Base-by-base conservation (phyloP, 345 rosid genomes). In the Physaria fendleri region DNA sequence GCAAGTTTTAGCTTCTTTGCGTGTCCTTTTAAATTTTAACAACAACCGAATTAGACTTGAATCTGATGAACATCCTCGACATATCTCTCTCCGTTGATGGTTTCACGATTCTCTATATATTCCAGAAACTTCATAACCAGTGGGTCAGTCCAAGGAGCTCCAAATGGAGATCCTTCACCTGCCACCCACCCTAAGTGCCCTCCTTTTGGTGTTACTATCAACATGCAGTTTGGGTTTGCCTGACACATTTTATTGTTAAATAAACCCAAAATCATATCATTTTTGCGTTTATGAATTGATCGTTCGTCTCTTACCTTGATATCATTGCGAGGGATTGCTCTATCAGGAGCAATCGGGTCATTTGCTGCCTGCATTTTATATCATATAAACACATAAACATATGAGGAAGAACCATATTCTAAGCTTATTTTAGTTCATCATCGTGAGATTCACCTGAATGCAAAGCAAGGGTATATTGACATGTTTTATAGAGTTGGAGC, bases 81-180 rank as follows among this genome's bases (percentile, higher is more conserved):
- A 17, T 21, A 14, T 12, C 42, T 68, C 3, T 60, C 73, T n/a
- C 42, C 67, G 6, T 21, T 12, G 21, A 52, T 44, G 49, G 56
- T 42, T 52, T 7, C 27, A 60, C 49, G 33, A 44, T 13, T 62
- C 68, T 84, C 84, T 56, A 92, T 59, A 76, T 88, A 66, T 55
- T 82, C 85, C 7, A 92, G 85, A 73, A 92, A 84, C 70, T 88
- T 82, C 93, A 88, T 86, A 46, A 84, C 82, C 33, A 84, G 60
- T 0, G 81, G 68, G 56, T 88, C 98, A 0, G 93, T 88, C 95
- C 93, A 92, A 28, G 96, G 86, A 50, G 95, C 88, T 37, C 98
- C 96, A n/a, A n/a, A n/a, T n/a, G n/a, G n/a, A n/a, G n/a, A n/a
- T n/a, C n/a, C n/a, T n/a, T n/a, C n/a, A n/a, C n/a, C n/a, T n/a